A percentile compares a stretch with the other conserved stretches of the same genome.
phyloP scores from a whole-genome alignment of 2,329 filamentous ascomycete species.

The Aspergillus fumigatus region DNA sequence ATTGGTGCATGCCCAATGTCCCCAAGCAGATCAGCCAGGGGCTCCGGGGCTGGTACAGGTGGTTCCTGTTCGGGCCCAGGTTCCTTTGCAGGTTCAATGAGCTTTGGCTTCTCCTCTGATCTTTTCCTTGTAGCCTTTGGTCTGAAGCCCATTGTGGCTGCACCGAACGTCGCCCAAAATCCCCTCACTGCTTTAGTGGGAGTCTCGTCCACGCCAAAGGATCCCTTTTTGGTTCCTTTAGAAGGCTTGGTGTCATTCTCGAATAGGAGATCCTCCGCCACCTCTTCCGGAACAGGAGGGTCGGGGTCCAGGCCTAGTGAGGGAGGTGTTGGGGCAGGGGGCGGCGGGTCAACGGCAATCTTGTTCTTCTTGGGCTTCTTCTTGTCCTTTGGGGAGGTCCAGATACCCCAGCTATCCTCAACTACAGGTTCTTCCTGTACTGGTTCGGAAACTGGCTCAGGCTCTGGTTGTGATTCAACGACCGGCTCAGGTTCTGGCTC shows the following conservation, averaged over 20 bases:
- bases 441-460: constrained; percentile 21
- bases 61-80: constrained; percentile 12
- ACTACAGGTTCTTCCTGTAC: constrained; percentile 18
- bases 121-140: constrained; percentile 43
- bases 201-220: constrained; percentile 29
- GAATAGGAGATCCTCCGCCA: constrained; percentile 36
- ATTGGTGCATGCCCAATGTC: constrained; percentile 32
- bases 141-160: constrained; percentile 34
- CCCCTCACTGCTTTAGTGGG: constrained; percentile 33
- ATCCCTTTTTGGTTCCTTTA: constrained; percentile 34
- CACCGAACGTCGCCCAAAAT: constrained; percentile 44
- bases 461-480: constrained; percentile 15
- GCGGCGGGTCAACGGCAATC: constrained; percentile 40
- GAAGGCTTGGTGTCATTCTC: constrained; percentile 34
- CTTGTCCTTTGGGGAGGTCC: constrained; percentile 41
- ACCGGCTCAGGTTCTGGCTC: constrained; percentile 17
- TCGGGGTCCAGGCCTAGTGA: constrained; percentile 42
- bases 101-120: constrained; percentile 43
- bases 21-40: constrained; percentile 26
- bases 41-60: constrained; percentile 13
- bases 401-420: constrained; percentile 30
- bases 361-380: constrained; percentile 48
- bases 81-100: constrained; percentile 30
- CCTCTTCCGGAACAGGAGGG: constrained; percentile 25
- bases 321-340: constrained; percentile 46